Conservation (phyloP, 345 rosid species). For the Chamaenerion angustifolium region DNA sequence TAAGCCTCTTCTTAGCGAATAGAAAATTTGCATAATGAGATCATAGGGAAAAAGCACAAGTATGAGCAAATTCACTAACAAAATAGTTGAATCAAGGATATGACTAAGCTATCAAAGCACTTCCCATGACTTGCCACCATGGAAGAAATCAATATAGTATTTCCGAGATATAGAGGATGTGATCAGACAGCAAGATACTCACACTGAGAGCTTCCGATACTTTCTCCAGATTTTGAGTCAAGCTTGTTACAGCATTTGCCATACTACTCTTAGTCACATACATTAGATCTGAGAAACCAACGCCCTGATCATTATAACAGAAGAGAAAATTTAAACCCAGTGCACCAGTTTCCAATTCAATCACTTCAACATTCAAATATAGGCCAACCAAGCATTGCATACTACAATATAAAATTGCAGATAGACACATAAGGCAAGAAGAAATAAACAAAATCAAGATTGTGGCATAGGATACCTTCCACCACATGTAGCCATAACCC, state of each 20-base stretch:
- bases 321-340: neutral
- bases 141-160: neutral
- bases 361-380: neutral
- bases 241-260: conserved; percentile 65
- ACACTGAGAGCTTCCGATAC: conserved; percentile 75
- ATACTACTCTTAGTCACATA: conserved; percentile 73
- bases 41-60: too few relatives aligned
- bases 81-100: too few relatives aligned
- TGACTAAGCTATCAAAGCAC: too few relatives aligned
- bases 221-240: conserved; percentile 68
- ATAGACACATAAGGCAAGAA: neutral
- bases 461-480: conserved; percentile 46
- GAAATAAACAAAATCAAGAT: neutral
- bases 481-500: conserved; percentile 99
- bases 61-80: too few relatives aligned
- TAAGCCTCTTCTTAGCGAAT: too few relatives aligned
- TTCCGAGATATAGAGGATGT: neutral
- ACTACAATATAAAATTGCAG: neutral
- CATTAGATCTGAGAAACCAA: conserved; percentile 74
- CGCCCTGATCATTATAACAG: conserved; percentile 36
- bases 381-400: neutral
- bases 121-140: neutral
- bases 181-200: conserved; percentile 15
- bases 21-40: too few relatives aligned
- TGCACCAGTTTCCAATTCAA: too few relatives aligned